Base-by-base conservation (phyloP, 306 rosid genomes). In the Hippophae gyantsensis region DNA sequence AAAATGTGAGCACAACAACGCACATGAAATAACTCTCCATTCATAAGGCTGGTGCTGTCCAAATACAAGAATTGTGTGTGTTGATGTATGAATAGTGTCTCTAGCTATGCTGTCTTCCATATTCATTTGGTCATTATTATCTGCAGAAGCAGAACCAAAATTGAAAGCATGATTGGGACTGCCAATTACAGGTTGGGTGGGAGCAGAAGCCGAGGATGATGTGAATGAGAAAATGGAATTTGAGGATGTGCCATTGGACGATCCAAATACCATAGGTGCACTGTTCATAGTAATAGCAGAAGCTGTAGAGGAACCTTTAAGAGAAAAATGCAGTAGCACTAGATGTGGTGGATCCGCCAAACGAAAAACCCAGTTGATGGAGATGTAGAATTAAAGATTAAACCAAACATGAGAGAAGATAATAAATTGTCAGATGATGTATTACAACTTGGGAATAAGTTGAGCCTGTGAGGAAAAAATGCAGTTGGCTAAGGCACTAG, bases 171-270 rank as follows among this genome's bases (percentile, higher is more conserved):
- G 48, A 62, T 53, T 81, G 8, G 82, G 55, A 56, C 45, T 86
- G 49, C 79, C 86, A 68, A 92, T 79, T 25, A 74, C 75, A 56
- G 95, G 77, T 57, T 83, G 96, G 38, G 81, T 14, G 7, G 87
- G 14, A 42, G 82, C 57, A 53, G 76, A 40, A 27, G 72, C 69
- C 40, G 74, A 71, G 32, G 86, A 60, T n/a, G 92, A 69, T 57
- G 73, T 67, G 68, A 87, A 90, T 48, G 84, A 65, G 74, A 87
- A 92, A 43, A 54, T 64, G 46, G 84, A 56, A 61, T 80, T 68
- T 48, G 87, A 60, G 14, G 82, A 60, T 56, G 83, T 76, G 47
- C 76, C 71, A 51, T 71, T 71, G 23, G 86, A 63, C 13, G 84
- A 76, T 56, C 71, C 83, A 75, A 90, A 82, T 53, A 70, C 42